Conservation (phyloP, 1,284 basidiomycete genomes). For the Cerrena zonata region DNA sequence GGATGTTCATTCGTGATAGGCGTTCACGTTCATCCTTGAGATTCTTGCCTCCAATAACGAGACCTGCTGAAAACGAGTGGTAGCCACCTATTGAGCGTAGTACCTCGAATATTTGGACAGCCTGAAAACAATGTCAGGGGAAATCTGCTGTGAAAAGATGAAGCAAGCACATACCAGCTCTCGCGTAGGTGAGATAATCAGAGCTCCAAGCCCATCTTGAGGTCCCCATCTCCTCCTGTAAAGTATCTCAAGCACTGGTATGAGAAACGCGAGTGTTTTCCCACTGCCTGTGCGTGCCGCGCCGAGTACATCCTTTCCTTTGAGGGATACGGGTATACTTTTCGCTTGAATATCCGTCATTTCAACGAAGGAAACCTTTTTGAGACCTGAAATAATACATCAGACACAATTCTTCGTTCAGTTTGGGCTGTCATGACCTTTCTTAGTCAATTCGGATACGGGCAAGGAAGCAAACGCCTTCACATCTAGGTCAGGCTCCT, state of each 20-base stretch:
- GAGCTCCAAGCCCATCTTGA: conserved; percentile 81
- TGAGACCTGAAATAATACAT: conserved; percentile 53
- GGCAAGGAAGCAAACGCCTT: conserved; percentile 63
- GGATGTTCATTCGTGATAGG: conserved; percentile 90
- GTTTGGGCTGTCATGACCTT: conserved; percentile 40
- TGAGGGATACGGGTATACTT: conserved; percentile 59
- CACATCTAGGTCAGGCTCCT: conserved; percentile 46
- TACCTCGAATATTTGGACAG: conserved; percentile 96
- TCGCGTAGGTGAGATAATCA: conserved; percentile 92
- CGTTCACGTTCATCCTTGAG: conserved; percentile 89
- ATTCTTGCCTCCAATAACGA: conserved; percentile 96
- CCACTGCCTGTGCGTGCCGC: conserved; percentile 79
- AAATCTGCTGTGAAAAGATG: conserved; percentile 1
- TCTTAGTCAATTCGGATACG: conserved; percentile 63
- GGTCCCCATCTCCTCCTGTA: conserved; percentile 76
- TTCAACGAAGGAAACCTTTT: conserved; percentile 77
- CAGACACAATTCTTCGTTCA: background rate
- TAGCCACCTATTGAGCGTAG: conserved; percentile 85
- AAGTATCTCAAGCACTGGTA: conserved; percentile 72
- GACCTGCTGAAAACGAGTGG: conserved; percentile 89
- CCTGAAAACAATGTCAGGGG: conserved; percentile 38
- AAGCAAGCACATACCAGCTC: conserved; percentile 66
- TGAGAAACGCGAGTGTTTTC: conserved; percentile 79
- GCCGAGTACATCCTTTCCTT: conserved; percentile 68
- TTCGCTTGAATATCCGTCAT: conserved; percentile 81